phyloP scores from a whole-genome alignment of 305 asterid species.

The Rubia balearica region DNA sequence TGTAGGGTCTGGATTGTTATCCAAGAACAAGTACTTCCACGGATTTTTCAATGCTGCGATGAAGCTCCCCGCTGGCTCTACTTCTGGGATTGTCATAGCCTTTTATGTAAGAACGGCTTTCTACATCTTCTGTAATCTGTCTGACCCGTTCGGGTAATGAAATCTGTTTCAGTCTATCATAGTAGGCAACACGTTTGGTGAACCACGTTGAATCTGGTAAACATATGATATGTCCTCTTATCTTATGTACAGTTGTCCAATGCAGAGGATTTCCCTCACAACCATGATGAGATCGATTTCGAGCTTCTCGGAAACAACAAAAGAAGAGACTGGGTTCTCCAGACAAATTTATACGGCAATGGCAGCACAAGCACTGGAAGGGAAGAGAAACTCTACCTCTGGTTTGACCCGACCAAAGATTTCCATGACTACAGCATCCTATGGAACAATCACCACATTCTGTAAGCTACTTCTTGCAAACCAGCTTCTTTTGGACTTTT shows the following conservation, averaged over 20 bases:
- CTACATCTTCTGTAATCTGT: no score
- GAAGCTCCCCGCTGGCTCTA: slow-evolving; percentile 71
- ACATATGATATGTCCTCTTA: background rate
- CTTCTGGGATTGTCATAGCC: slow-evolving; percentile 83
- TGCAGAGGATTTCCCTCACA: slow-evolving; percentile 57
- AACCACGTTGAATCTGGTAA: background rate
- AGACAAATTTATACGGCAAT: slow-evolving; percentile 84
- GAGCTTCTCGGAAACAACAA: slow-evolving; percentile 79
- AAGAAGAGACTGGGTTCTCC: slow-evolving; percentile 74
- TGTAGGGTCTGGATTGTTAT: slow-evolving; percentile 65
- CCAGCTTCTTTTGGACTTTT: no score
- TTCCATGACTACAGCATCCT: slow-evolving; percentile 71
- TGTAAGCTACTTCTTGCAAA: slow-evolving; percentile 30
- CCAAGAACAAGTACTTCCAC: slow-evolving; percentile 53
- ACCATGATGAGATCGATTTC: slow-evolving; percentile 74
- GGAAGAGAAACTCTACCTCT: slow-evolving; percentile 80
- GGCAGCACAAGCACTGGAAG: slow-evolving; percentile 80
- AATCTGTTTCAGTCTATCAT: no score
- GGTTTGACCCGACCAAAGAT: slow-evolving; percentile 73
- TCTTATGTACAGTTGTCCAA: slow-evolving; percentile 48
- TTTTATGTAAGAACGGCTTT: slow-evolving; percentile 46
- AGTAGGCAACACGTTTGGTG: no score
- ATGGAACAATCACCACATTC: slow-evolving; percentile 69
- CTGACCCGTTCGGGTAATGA: no score
- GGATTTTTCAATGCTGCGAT: slow-evolving; percentile 79